Base-by-base conservation (phyloP, 371 early-diverging fungal species). In the Mortierella sp. region DNA sequence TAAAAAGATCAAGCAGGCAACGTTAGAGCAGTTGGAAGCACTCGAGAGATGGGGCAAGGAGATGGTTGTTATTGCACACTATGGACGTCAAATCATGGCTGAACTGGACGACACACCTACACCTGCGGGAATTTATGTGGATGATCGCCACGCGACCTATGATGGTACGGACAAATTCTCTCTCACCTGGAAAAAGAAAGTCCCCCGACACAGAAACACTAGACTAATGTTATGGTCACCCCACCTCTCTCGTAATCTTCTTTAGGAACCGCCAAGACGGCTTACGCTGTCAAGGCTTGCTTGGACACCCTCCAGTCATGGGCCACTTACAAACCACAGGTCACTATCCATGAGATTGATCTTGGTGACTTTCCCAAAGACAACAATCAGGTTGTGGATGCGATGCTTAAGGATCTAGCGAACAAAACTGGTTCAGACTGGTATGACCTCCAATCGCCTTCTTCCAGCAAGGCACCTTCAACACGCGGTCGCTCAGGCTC, bases 321-420 rank as follows among this genome's bases (percentile, higher is more conserved):
- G 78, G 30, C 64, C 0, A 19, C 26, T 2, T 45, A 70, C 26
- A 66, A 65, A 6, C 78, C 78, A 3, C 61, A 49, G 13, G 59
- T 76, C 12, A 50, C 50, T 14, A 31, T 76, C 27, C 19, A 41
- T 0, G 66, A 64, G 18, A 59, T 76, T 13, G 78, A 76, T 24
- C 62, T 76, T 26, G 70, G 70, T 26, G 59, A 76, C 43, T 76
- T 70, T 24, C 78, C 78, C 28, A 76, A 50, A 56, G 78, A 76
- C 47, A 76, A 61, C 48, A 76, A 69, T 24, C 59, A 70, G 48
- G 78, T 66, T 42, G 58, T 64, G 60, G 70, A 76, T 42, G 78
- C 70, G 1, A 53, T 76, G 59, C 55, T 76, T 8, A 52, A 70
- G 43, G 66, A 70, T 45, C 19, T 70, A 46, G 78, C 78, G 14